These are phyloP conservation scores for Xylaria acuta DNA, from an alignment of 495 filamentous ascomycete species.

Conservation along the genomic window DNA sequence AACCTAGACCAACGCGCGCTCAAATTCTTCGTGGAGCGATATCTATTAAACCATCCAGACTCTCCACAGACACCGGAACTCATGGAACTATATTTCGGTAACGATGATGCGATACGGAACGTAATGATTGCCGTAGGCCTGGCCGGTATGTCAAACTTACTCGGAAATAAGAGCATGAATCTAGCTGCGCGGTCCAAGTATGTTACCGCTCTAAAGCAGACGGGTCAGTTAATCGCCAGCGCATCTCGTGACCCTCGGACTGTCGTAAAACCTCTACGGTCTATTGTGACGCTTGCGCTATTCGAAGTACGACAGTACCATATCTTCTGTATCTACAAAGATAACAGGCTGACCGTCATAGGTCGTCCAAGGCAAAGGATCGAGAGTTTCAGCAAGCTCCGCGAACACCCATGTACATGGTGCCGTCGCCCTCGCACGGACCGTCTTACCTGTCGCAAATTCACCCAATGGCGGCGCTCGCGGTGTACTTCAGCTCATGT, in stretches of 20 bases:
- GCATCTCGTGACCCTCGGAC: constrained; percentile 31
- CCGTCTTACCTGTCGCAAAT: constrained; percentile 38
- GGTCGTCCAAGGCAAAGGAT: constrained; percentile 44
- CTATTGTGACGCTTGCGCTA: constrained; percentile 52
- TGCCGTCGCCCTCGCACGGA: constrained; percentile 49
- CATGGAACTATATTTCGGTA: constrained; percentile 36
- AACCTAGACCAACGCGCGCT: constrained; percentile 50
- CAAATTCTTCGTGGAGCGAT: constrained; percentile 56
- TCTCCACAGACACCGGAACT: constrained; percentile 45
- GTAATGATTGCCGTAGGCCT: constrained; percentile 60
- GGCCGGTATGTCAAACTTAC: constrained; percentile 53
- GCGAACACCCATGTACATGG: constrained; percentile 55
- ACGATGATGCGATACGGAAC: constrained; percentile 43
- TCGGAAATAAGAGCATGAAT: constrained; percentile 50
- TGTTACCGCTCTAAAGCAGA: constrained; percentile 46
- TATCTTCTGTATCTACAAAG: background rate
- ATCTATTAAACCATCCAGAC: constrained; percentile 55
- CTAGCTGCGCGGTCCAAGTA: constrained; percentile 50
- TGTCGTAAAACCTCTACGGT: constrained; percentile 21
- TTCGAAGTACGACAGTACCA: constrained; percentile 47
- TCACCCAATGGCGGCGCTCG: constrained; percentile 40
- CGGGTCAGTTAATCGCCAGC: constrained; percentile 42
- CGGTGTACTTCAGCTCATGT: constrained; percentile 50
- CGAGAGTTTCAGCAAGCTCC: constrained; percentile 37
- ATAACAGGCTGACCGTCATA: constrained; percentile 29